Evolutionary conservation across 805 yeast genomes (phyloP), one percentile per base, ranked within the genome.

Genomic region (Cyberlindnera galapagoensis): DNA sequence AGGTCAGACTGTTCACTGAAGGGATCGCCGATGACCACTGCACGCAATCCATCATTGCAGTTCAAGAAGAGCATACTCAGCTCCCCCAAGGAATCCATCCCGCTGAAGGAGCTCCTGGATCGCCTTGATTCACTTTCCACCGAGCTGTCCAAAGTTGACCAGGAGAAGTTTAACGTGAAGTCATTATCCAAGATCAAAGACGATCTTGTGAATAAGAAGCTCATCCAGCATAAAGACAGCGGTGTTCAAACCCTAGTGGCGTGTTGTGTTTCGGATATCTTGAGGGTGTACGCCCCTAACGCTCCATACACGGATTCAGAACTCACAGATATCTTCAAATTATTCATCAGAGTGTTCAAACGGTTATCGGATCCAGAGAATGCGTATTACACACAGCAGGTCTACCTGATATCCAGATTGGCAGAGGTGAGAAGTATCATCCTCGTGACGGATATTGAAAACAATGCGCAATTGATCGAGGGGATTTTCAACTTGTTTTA

Each of bases 201-300:
- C 17, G 77, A 74, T 27, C 59, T 86, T 22, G 61, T 72, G 11
- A 72, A 71, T 45, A 69, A 66, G 36, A 83, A 80, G 44, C 58
- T 84, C 10, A 38, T 81, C 3, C 62, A 59, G 21, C 80, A 78
- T 47, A 65, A 72, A 30, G 85, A 84, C 48, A 37, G 52, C 4
- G 92, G 90, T 5, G 75, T 87, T 7, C 80, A 76, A 42, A 74
- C 88, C 0, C 73, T 65, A 36, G 70, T 70, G 2, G 76, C 92
- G 7, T 80, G 94, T 48, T 77, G 92, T 41, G 41, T 86, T 7
- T 67, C 86, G 6, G 95, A 87, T 51, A 63, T 88, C 8, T 56
- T 87, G 25, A 64, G 95, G 36, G 54, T 88, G 11, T 80, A 69
- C 47, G 96, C 95, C 1, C 96, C 96, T 0, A 84, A 87, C 51